Conservation (phyloP, 371 early-diverging fungal species). For the Mortierella sp. region DNA sequence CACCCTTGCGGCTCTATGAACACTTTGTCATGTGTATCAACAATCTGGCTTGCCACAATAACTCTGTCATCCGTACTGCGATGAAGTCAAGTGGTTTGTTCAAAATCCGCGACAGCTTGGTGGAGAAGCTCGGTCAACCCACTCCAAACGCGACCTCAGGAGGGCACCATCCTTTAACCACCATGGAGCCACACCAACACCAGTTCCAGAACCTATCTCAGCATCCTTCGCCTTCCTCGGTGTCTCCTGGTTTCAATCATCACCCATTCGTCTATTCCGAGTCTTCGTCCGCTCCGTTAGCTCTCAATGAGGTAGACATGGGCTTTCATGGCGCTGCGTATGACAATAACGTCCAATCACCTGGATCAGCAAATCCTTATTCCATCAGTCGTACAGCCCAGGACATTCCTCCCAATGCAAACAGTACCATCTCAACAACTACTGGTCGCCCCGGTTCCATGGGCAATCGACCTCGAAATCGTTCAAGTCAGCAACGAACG, state of each 20-base stretch:
- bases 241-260: slow-evolving; percentile 4
- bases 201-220: not conserved
- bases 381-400: slow-evolving; percentile 1
- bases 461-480: slow-evolving; percentile 20
- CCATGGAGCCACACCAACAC: not conserved
- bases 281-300: slow-evolving; percentile 25
- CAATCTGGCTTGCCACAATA: slow-evolving; percentile 55
- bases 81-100: slow-evolving; percentile 59
- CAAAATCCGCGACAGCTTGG: slow-evolving; percentile 55
- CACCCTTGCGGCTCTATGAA: slow-evolving; percentile 45
- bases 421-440: not conserved
- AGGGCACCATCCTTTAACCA: not conserved
- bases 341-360: slow-evolving; percentile 1
- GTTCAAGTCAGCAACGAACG: slow-evolving; percentile 15
- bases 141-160: not conserved
- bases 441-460: slow-evolving; percentile 5
- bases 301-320: slow-evolving; percentile 10
- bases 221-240: not conserved
- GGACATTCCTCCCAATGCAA: not conserved
- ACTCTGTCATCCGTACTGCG: slow-evolving; percentile 51
- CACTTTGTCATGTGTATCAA: slow-evolving; percentile 56
- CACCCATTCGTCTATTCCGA: slow-evolving; percentile 3
- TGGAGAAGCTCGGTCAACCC: slow-evolving; percentile 38
- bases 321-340: not conserved
- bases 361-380: not conserved